phyloP scores from a whole-genome alignment of 768 basidiomycete species.

The Mycena galopus region DNA sequence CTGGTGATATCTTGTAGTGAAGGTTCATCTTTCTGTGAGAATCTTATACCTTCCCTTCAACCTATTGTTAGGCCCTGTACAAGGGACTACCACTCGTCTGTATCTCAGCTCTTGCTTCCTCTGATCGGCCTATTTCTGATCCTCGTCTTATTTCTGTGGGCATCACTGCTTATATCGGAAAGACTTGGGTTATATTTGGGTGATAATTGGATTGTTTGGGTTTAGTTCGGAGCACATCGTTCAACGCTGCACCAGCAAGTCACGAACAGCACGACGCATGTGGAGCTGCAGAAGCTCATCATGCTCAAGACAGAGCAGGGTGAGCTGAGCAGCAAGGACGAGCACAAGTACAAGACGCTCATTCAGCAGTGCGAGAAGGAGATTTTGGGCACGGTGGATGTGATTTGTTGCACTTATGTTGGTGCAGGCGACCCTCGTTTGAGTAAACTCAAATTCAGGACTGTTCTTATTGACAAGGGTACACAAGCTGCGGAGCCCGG shows the following conservation, averaged over 20 bases:
- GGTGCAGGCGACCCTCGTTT: constrained; percentile 97
- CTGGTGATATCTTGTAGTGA: no score
- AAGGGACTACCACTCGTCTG: no score
- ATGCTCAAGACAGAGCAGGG: constrained; percentile 98
- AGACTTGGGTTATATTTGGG: no score
- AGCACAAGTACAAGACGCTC: constrained; percentile 97
- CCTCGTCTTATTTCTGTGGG: no score
- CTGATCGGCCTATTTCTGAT: no score
- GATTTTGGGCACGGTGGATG: constrained; percentile 94
- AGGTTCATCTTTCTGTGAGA: no score
- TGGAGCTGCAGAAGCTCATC: constrained; percentile 97
- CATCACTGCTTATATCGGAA: no score
- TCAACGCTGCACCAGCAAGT: constrained; percentile 98
- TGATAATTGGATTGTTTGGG: no score
- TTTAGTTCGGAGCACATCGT: no score
- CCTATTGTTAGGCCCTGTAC: no score
- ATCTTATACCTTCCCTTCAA: no score
- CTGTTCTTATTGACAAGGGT: constrained; percentile 98
- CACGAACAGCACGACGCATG: constrained; percentile 94
- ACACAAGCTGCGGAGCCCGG: constrained; percentile 98
- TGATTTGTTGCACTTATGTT: constrained; percentile 98
- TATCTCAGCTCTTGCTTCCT: no score
- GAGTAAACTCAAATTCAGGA: constrained; percentile 98
- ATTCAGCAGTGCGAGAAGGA: constrained; percentile 98
- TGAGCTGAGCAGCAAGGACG: constrained; percentile 95